These are phyloP conservation scores for Porphyridium purpureum DNA, from an alignment of 23 red algal species.

Conservation along the genomic window DNA sequence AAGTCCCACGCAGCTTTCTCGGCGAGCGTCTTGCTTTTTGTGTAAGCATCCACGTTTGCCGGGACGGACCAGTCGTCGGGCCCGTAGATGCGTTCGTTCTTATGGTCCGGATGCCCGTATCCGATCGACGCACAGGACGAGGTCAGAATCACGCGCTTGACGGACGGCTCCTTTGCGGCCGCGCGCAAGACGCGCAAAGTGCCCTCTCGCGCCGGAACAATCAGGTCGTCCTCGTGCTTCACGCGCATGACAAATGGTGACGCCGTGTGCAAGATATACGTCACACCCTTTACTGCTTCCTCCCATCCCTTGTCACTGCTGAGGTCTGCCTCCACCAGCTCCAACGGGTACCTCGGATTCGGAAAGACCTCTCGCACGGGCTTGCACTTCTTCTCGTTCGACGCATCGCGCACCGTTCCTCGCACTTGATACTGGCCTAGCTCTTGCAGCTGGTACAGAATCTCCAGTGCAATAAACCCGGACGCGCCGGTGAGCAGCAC, in stretches of 20 bases:
- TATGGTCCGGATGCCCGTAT: too few relatives aligned
- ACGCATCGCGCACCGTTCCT: conserved; percentile 35
- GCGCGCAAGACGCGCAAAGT: conserved; percentile 22
- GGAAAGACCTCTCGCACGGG: conserved; percentile 26
- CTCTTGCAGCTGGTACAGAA: conserved; percentile 27
- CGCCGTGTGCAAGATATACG: conserved; percentile 34
- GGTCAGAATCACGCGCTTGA: conserved; percentile 43
- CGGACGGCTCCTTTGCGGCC: conserved; percentile 1
- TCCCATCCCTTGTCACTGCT: conserved; percentile 15
- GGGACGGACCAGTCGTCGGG: too few relatives aligned
- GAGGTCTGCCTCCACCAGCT: conserved; percentile 21
- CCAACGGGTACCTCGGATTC: background rate
- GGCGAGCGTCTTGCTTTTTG: conserved; percentile 42
- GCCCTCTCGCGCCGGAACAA: conserved; percentile 50
- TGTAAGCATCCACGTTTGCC: too few relatives aligned
- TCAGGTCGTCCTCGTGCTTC: conserved; percentile 13
- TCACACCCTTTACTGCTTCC: conserved; percentile 23
- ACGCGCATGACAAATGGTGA: conserved; percentile 25
- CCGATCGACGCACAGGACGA: conserved; percentile 42
- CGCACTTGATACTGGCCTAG: conserved; percentile 50
- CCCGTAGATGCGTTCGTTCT: too few relatives aligned
- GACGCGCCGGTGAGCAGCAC: conserved; percentile 40
- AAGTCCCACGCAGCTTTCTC: conserved; percentile 50
- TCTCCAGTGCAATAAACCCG: conserved; percentile 27
- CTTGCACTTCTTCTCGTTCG: conserved; percentile 1